Evolutionary conservation across 352 stramenopile species (phyloP), one percentile per base, ranked within the genome.

Genomic region (Globisporangium nodosum): DNA sequence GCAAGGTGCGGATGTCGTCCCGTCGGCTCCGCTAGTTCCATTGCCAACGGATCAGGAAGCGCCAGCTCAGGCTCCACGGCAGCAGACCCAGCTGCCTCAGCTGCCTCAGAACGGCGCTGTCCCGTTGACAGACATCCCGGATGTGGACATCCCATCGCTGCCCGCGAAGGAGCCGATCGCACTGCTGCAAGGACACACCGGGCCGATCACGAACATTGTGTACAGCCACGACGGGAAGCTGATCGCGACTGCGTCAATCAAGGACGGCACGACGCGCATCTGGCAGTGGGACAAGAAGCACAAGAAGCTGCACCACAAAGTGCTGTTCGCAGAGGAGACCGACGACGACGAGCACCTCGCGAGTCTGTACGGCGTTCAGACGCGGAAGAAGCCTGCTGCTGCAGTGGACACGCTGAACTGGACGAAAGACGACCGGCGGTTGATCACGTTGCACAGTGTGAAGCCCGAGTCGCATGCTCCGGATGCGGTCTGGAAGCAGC

Each of bases 181-280:
- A 11, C 60, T 80, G 21, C 60, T 98, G 33, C 80, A 87, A 55
- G 94, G 90, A 3, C 94, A 98, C 71, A 84, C 94, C 45, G 90
- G 87, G 47, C 76, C 92, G n/a, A 92, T 98, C 39, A 98, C 94
- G 20, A 96, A 98, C 66, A 86, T 98, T 21, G 77, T 90, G 20
- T 98, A 97, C 64, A 98, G 90, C 49, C 71, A 90, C 59, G 65
- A 66, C 13, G 94, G 94, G 30, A 90, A 98, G 66, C 78, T 87
- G 8, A 85, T 99, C 60, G 76, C 97, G 4, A 98, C 93, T 61
- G 93, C 88, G 27, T 98, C 92, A 39, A 95, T 97, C 63, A 96
- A 97, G 64, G 96, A 98, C 62, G 96, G 95, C 47, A 78, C 73
- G n/a, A 77, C 78, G 7, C 73, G 81, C 27, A 63, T 90, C 55